Percentiles rank a stretch among this genome's conserved stretches.
Evolutionary conservation across 2,329 filamentous ascomycete species (phyloP).

Genomic region (Monilinia fructigena): DNA sequence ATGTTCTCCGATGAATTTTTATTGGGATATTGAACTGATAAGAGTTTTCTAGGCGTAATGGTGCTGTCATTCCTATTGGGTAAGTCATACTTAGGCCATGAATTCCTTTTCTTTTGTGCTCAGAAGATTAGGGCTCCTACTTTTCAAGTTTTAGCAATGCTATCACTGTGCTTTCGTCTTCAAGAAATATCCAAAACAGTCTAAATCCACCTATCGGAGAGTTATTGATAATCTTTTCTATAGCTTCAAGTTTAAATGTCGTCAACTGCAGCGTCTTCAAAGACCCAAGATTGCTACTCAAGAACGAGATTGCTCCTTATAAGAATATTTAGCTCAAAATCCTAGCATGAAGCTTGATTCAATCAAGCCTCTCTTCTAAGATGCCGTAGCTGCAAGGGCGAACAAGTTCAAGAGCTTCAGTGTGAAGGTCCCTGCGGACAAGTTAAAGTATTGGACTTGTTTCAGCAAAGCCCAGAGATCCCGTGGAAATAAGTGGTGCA

Average conservation of each 20-base stretch:
- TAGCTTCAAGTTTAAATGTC: constrained; percentile 24
- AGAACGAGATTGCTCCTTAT: constrained; percentile 47
- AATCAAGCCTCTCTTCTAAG: constrained; percentile 30
- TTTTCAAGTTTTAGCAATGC: not conserved
- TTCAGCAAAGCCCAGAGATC: constrained; percentile 50
- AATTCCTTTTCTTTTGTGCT: not conserved
- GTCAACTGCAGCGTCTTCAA: constrained; percentile 32
- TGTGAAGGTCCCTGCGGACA: constrained; percentile 48
- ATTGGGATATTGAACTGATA: not conserved
- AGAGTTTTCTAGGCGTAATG: not conserved
- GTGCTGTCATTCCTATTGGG: not conserved
- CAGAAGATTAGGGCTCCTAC: not conserved
- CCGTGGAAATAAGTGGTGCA: constrained; percentile 44
- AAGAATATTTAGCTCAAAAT: constrained; percentile 26
- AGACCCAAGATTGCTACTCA: constrained; percentile 45
- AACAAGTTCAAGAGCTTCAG: constrained; percentile 46
- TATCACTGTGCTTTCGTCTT: not conserved
- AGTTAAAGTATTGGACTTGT: constrained; percentile 46
- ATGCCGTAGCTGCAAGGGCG: constrained; percentile 48
- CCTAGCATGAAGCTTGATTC: constrained; percentile 26
- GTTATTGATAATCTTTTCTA: not conserved
- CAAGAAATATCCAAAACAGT: not conserved
- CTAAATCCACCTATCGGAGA: too few species aligned
- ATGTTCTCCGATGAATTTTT: not conserved
- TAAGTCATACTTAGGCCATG: not conserved